A percentile compares a stretch with the other conserved stretches of the same genome.
Evolutionary conservation across 2,329 filamentous ascomycete species (phyloP).

Genomic region (Lachnellula occidentalis): DNA sequence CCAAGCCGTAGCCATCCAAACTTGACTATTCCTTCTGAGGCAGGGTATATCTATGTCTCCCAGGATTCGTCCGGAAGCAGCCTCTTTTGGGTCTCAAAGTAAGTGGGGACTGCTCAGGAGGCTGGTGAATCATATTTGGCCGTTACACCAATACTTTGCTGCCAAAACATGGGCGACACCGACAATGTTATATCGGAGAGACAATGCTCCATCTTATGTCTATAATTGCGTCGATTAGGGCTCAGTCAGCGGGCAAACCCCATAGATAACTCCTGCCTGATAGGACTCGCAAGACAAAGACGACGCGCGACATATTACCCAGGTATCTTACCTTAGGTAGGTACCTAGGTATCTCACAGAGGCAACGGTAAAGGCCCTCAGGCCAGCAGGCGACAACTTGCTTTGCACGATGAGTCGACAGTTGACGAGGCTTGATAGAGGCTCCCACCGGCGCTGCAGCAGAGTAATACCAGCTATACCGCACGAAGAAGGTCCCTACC

Average conservation of each 20-base stretch:
- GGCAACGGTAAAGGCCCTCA: too few species aligned
- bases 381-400: too few species aligned
- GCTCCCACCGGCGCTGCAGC: neutral
- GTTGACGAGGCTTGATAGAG: neutral
- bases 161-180: neutral
- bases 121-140: too few species aligned
- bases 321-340: too few species aligned
- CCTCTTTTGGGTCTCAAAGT: neutral
- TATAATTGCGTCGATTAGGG: neutral
- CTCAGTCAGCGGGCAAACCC: neutral
- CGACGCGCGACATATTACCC: too few species aligned
- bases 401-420: neutral
- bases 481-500: neutral
- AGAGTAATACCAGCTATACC: too few species aligned
- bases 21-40: neutral
- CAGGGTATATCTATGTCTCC: neutral
- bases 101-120: too few species aligned
- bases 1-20: neutral
- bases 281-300: too few species aligned
- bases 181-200: neutral
- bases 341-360: too few species aligned
- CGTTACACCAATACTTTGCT: neutral
- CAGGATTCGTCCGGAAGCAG: neutral
- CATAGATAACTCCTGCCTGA: neutral
- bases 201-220: conserved; percentile 1